Percentiles rank a stretch among this genome's conserved stretches.
Conservation (phyloP, 768 basidiomycete genomes). For the Pisolithus tinctorius region DNA sequence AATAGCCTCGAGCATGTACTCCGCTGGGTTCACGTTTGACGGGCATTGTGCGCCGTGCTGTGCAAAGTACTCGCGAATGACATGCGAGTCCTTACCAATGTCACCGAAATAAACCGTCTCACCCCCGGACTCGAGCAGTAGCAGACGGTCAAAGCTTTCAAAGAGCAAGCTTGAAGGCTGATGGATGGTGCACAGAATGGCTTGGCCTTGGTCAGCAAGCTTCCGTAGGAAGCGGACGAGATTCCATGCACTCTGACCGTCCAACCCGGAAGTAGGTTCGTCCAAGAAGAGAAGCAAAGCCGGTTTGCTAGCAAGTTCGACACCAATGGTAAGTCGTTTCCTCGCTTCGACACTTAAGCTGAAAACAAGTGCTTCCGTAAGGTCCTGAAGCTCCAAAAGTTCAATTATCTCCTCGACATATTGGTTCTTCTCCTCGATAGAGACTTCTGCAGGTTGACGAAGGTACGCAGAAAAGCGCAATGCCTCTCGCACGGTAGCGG, state of each 20-base stretch:
- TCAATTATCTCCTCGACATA: conserved; percentile 84
- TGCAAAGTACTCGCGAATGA: conserved; percentile 72
- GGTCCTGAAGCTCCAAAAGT: conserved; percentile 75
- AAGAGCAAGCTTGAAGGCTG: conserved; percentile 84
- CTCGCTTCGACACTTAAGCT: conserved; percentile 62
- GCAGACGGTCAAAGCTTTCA: conserved; percentile 73
- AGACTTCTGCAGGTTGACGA: conserved; percentile 62
- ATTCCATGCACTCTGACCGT: conserved; percentile 71
- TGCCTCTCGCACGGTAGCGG: conserved; percentile 78
- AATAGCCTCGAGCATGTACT: conserved; percentile 82
- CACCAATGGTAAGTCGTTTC: conserved; percentile 87
- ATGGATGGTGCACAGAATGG: conserved; percentile 87
- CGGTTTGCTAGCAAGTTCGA: conserved; percentile 78
- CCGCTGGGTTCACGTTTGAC: conserved; percentile 67
- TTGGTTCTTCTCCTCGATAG: conserved; percentile 66
- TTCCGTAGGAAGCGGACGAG: conserved; percentile 76
- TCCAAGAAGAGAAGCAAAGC: conserved; percentile 24
- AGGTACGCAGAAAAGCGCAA: conserved; percentile 82
- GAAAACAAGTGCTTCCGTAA: conserved; percentile 77
- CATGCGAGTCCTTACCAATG: conserved; percentile 65
- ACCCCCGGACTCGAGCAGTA: conserved; percentile 70
- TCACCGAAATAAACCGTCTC: conserved; percentile 93
- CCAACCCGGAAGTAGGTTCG: conserved; percentile 51
- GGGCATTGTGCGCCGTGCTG: conserved; percentile 67
- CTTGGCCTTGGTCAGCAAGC: conserved; percentile 79